Base-by-base conservation (phyloP, 768 basidiomycete species). In the Mycena galopus region DNA sequence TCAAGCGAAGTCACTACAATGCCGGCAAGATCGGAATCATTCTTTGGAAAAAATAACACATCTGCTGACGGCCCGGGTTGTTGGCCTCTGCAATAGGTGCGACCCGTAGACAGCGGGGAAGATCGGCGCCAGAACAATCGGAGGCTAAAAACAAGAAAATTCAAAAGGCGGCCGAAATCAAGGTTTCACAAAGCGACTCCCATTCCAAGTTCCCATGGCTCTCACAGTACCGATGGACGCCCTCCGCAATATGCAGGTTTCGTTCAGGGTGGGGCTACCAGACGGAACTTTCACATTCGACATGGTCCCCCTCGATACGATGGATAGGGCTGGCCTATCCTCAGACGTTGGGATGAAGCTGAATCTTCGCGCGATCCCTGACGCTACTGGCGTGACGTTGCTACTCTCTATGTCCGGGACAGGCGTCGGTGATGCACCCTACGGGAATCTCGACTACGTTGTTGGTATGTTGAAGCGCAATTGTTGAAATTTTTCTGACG, bases 341-440 rank as follows among this genome's bases (percentile, higher is more conserved):
- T 39, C 23, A 27, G 53, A 55, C 39, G 14, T 27, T 11, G 69
- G 69, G 11, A 57, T 64, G 61, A 44, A 64, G 47, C 29, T 70
- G 23, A 53, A 64, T 12, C 42, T 70, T 11, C 56, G 10, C 23
- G 44, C 69, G 3, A 30, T 33, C 23, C 11, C 14, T 11, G 69
- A 70, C 23, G 16, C 32, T 32, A 56, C 9, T 32, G 69, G 69
- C 9, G 56, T 70, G 1, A 70, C 69, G 1, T 61, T 69, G 21
- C 63, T 61, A 1, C 53, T 69, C n/a, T 62, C 8, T 9, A 37
- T 55, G n/a, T 69, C 68, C 30, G 51, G 39, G 4, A 6, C 35
- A 6, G 14, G 14, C 35, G 35, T 37, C 14, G 35, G 14, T 14
- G 8, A 37, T 14, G 14, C 6, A 37, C 8, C 6, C 14, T 25